Evolutionary conservation across 148 eudicot genomes (phyloP), one percentile per base, ranked within the genome.

Genomic region (Pharnaceum exiguum): DNA sequence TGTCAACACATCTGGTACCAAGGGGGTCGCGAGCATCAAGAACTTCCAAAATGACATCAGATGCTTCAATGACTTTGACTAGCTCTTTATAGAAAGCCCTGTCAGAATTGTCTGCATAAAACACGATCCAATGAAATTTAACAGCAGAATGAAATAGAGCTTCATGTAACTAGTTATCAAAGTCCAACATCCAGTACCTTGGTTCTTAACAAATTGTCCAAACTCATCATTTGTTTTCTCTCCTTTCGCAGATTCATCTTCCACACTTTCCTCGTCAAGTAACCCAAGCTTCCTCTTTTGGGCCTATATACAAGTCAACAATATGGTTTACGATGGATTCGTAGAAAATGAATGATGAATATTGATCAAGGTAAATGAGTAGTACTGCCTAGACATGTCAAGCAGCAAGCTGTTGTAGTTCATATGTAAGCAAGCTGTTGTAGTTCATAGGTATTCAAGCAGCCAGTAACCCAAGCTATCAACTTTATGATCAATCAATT

Each of bases 21-120:
- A 88, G 75, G 23, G 99, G 99, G 70, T 93, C 99, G 51, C 99
- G 86, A 59, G 96, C 99, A 89, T 93, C 99, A 59, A 93, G 82
- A 62, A 93, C 96, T 71, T 93, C 95, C 71, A 93, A 72, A 62
- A 93, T 83, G 44, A 93, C 96, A 86, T 93, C 96, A 49, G 99
- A 93, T 32, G 81, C 84, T 51, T 93, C 99, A 55, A 93, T 75
- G 45, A 93, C 99, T 71, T 93, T 93, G 62, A 77, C 86, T 63
- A 93, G 82, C 77, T 93, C 99, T 78, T 86, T 93, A 83, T 89
- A 93, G 58, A 93, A 93, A 19, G 82, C 75, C 75, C 84, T 79
- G 42, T 93, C 99, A 46, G 96, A 78, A 62, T 76, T 78, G 47
- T 93, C 95, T 86, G 78, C 57, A 65, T 32, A 31, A 56, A 53